Conservation (phyloP, 2,329 filamentous ascomycete genomes). For the Setomelanomma holmii region DNA sequence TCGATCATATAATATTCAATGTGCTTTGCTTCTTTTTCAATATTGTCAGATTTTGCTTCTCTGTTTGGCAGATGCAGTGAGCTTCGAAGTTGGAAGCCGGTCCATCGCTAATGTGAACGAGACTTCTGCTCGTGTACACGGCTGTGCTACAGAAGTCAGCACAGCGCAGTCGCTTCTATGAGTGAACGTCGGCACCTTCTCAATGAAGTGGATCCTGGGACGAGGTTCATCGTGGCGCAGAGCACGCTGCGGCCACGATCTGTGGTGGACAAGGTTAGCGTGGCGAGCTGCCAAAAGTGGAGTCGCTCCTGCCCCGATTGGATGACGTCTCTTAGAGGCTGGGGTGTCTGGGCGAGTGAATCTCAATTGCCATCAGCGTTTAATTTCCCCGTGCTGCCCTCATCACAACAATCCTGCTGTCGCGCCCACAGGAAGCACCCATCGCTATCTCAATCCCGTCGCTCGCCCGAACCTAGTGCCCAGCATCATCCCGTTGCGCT, state of each 20-base stretch:
- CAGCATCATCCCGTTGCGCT: constrained; percentile 7
- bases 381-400: constrained; percentile 17
- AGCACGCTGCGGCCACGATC: constrained; percentile 3
- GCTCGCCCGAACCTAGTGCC: constrained; percentile 8
- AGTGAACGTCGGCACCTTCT: neutral
- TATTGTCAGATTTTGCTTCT: no score
- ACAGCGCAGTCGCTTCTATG: neutral
- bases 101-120: no score
- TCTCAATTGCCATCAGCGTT: constrained; percentile 11
- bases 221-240: neutral
- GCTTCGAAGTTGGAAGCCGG: no score
- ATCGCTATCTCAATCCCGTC: constrained; percentile 13
- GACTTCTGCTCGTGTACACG: neutral
- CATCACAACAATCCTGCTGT: constrained; percentile 21
- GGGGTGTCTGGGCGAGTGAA: constrained; percentile 16
- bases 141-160: neutral
- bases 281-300: neutral
- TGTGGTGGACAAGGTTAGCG: neutral
- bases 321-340: constrained; percentile 17
- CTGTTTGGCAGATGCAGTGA: no score
- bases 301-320: neutral
- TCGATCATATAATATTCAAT: no score
- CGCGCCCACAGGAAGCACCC: constrained; percentile 7
- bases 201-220: neutral
- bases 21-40: no score